Conservation (phyloP, 163 green algal genomes). For the Scenedesmus sp. region DNA sequence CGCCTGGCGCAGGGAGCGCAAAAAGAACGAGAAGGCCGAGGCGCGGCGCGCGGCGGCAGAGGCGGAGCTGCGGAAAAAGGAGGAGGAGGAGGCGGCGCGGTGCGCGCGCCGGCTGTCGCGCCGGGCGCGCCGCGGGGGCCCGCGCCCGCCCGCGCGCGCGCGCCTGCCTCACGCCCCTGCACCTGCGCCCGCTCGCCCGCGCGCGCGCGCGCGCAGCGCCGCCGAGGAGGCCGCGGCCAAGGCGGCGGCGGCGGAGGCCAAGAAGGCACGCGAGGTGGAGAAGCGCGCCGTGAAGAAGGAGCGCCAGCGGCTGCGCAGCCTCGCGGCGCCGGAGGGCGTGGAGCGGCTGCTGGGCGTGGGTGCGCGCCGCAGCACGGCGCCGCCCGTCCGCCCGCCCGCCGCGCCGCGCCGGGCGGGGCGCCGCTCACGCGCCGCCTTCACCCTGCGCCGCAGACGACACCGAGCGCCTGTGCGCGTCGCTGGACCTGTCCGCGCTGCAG, state of each 20-base stretch:
- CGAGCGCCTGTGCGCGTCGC: slow-evolving; percentile 74
- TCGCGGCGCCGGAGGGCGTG: slow-evolving; percentile 46
- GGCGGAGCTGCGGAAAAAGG: slow-evolving; percentile 54
- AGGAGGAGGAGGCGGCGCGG: slow-evolving; percentile 53
- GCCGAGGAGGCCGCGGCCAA: slow-evolving; percentile 43
- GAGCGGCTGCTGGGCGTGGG: slow-evolving; percentile 48
- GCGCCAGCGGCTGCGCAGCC: slow-evolving; percentile 53
- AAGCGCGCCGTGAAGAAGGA: slow-evolving; percentile 70
- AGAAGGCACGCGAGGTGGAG: slow-evolving; percentile 51
- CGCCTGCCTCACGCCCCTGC: no score
- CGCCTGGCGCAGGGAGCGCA: slow-evolving; percentile 71
- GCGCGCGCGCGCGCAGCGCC: not conserved
- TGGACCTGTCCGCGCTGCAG: slow-evolving; percentile 60
- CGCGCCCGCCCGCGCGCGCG: no score
- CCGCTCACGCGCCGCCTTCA: not conserved
- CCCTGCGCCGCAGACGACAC: slow-evolving; percentile 60
- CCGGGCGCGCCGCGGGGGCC: no score
- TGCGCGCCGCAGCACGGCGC: slow-evolving; percentile 11
- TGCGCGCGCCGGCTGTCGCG: slow-evolving; percentile 5
- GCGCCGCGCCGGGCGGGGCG: not conserved
- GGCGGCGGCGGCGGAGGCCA: slow-evolving; percentile 51
- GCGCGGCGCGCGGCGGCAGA: slow-evolving; percentile 53
- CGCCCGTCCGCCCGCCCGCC: not conserved
- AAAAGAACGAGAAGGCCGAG: slow-evolving; percentile 79
- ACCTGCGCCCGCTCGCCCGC: not conserved